Conservation (phyloP, 495 filamentous ascomycete species). For the Penicillium crystallinum region DNA sequence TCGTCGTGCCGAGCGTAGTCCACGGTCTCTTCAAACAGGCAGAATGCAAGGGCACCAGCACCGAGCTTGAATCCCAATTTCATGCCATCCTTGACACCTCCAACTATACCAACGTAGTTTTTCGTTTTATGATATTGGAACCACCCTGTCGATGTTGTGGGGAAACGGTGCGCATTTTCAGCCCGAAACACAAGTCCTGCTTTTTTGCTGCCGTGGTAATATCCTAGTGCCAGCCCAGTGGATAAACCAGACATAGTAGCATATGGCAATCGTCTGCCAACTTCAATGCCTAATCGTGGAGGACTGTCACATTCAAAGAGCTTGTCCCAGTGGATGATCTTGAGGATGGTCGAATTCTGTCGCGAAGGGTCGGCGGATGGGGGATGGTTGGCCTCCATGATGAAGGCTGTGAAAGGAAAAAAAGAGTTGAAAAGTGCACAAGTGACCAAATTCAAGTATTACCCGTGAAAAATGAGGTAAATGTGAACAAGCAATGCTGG, state of each 20-base stretch:
- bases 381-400: conserved; percentile 26
- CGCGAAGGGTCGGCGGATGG: conserved; percentile 5
- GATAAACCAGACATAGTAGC: conserved; percentile 54
- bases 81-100: conserved; percentile 69
- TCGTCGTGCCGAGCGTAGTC: conserved; percentile 64
- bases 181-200: conserved; percentile 81
- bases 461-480: neutral
- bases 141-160: conserved; percentile 77
- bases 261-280: conserved; percentile 58
- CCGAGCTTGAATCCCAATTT: conserved; percentile 68
- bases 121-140: conserved; percentile 97
- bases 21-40: conserved; percentile 72
- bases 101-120: conserved; percentile 76
- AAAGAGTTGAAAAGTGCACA: too few species aligned
- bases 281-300: conserved; percentile 61
- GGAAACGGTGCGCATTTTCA: conserved; percentile 90
- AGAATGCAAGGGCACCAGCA: conserved; percentile 64
- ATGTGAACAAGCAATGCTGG: conserved; percentile 1
- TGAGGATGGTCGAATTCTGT: conserved; percentile 23
- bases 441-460: neutral
- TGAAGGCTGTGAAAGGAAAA: conserved; percentile 1
- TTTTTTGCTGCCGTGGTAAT: conserved; percentile 64
- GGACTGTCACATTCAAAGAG: conserved; percentile 40
- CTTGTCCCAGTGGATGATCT: conserved; percentile 37
- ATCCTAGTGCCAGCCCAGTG: conserved; percentile 63